Conservation (phyloP, 495 filamentous ascomycete species). For the Aspergillus taichungensis region DNA sequence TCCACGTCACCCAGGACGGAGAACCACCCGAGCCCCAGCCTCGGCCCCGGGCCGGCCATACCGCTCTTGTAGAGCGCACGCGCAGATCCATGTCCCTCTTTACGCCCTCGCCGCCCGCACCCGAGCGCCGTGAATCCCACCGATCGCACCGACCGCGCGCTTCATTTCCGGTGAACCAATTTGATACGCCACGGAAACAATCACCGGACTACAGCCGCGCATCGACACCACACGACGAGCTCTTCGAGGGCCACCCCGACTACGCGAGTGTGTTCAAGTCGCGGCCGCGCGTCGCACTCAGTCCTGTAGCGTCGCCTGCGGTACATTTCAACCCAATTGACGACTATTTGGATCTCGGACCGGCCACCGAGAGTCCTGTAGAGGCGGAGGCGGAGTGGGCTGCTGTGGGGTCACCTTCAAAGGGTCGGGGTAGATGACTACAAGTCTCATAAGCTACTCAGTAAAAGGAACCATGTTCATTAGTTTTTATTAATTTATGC, state of each 20-base stretch:
- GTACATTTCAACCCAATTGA: conserved; percentile 32
- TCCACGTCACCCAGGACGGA: no score
- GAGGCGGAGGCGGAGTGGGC: conserved; percentile 9
- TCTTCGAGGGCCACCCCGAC: conserved; percentile 61
- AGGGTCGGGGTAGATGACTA: neutral
- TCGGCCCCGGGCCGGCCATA: conserved; percentile 10
- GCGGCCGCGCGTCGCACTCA: conserved; percentile 66
- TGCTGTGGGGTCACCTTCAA: neutral
- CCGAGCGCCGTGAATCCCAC: conserved; percentile 18
- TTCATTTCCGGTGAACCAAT: conserved; percentile 54
- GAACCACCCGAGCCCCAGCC: conserved; percentile 5
- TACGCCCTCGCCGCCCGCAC: conserved; percentile 21
- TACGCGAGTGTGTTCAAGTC: conserved; percentile 84
- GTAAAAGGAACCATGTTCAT: neutral
- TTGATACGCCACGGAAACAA: conserved; percentile 44
- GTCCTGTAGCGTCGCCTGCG: conserved; percentile 57
- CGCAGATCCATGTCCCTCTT: conserved; percentile 69
- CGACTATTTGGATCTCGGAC: conserved; percentile 21
- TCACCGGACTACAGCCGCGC: conserved; percentile 20
- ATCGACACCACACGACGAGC: conserved; percentile 46
- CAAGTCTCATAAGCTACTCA: no score
- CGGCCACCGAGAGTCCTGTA: neutral
- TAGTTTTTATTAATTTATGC: no score
- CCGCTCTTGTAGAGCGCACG: conserved; percentile 60
- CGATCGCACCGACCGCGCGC: conserved; percentile 31